phyloP scores from a whole-genome alignment of 768 basidiomycete species.

The Leccinum imitatum region DNA sequence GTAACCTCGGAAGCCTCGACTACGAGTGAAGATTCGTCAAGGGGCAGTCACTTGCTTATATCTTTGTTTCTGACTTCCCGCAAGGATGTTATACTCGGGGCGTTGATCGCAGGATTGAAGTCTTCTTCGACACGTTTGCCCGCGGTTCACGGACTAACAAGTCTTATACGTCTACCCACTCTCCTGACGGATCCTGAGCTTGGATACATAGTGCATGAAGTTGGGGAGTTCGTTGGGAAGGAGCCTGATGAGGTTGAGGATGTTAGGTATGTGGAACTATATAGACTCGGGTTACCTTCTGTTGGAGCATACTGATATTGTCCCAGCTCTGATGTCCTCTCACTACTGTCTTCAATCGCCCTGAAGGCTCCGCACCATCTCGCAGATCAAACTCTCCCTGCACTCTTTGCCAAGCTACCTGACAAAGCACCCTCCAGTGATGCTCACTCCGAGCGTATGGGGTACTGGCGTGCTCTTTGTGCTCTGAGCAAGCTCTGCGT shows the following conservation, averaged over 20 bases:
- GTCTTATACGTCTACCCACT: slow-evolving; percentile 59
- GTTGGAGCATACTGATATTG: not conserved
- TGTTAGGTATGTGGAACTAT: slow-evolving; percentile 39
- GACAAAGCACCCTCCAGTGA: slow-evolving; percentile 57
- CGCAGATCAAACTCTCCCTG: slow-evolving; percentile 72
- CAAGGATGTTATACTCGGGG: slow-evolving; percentile 76
- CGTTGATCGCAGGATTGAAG: slow-evolving; percentile 59
- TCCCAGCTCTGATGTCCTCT: slow-evolving; percentile 56
- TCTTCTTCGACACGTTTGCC: slow-evolving; percentile 48
- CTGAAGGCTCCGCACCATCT: slow-evolving; percentile 60
- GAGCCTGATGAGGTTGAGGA: slow-evolving; percentile 55
- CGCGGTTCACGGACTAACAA: slow-evolving; percentile 65
- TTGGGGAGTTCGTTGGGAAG: slow-evolving; percentile 61
- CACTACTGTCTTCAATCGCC: slow-evolving; percentile 64
- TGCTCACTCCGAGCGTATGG: slow-evolving; percentile 53
- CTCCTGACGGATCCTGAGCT: slow-evolving; percentile 74
- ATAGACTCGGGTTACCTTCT: not conserved
- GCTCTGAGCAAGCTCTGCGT: slow-evolving; percentile 72
- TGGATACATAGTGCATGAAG: slow-evolving; percentile 72
- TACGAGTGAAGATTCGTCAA: slow-evolving; percentile 25
- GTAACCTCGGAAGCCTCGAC: slow-evolving; percentile 2
- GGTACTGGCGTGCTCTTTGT: slow-evolving; percentile 65
- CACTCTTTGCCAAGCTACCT: slow-evolving; percentile 76
- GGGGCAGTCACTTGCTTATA: slow-evolving; percentile 23
- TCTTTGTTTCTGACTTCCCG: slow-evolving; percentile 48